These are phyloP conservation scores for Oryza brachyantha DNA, from an alignment of 176 grass and related monocot species.

Conservation along the genomic window DNA sequence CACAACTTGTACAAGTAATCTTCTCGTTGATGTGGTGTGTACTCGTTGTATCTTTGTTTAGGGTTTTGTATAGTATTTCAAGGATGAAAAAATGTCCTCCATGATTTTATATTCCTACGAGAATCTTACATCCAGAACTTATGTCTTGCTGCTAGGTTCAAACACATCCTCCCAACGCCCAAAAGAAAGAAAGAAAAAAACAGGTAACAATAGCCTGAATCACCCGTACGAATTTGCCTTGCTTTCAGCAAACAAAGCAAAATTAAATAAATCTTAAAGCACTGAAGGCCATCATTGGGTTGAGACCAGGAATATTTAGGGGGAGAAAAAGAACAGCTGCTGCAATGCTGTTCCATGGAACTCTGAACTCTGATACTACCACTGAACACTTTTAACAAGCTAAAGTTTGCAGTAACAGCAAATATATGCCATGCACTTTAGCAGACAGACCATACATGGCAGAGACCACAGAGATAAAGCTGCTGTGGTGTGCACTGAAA, in stretches of 20 bases:
- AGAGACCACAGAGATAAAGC: conserved; percentile 22
- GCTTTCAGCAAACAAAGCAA: conserved; percentile 5
- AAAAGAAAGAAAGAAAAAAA: not conserved
- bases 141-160: not conserved
- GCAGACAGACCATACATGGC: conserved; percentile 35
- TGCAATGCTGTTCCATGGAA: not conserved
- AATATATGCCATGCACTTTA: conserved; percentile 18
- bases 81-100: not conserved
- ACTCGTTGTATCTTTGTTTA: too few species aligned
- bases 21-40: too few species aligned
- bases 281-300: not conserved
- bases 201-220: not conserved
- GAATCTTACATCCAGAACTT: not conserved
- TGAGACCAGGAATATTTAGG: not conserved
- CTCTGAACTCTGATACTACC: not conserved
- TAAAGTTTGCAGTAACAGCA: not conserved
- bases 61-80: too few species aligned
- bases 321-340: not conserved
- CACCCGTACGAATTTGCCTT: conserved; percentile 5
- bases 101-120: not conserved
- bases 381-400: conserved; percentile 18
- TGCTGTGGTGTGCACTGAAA: conserved; percentile 5
- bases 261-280: conserved; percentile 12
- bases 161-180: not conserved
- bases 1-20: not conserved